A percentile compares a stretch with the other conserved stretches of the same genome.
phyloP scores from a whole-genome alignment of 495 filamentous ascomycete species.

The Astrocystis sublimbata region DNA sequence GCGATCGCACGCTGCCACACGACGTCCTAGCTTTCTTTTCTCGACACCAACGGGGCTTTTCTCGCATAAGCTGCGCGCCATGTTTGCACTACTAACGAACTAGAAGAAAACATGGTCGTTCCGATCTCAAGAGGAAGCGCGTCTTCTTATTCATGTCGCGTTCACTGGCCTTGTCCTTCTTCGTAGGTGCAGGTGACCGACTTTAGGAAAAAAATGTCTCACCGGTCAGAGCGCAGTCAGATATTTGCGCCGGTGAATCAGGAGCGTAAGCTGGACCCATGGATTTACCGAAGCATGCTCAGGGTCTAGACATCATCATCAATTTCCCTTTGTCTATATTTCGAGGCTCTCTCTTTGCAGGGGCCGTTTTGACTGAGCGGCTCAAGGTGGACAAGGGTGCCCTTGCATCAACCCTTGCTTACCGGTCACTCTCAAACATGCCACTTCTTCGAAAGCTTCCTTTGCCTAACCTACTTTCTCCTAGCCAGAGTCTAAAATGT shows the following conservation, averaged over 20 bases:
- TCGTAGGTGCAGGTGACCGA: conserved; percentile 14
- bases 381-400: conserved; percentile 15
- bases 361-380: conserved; percentile 8
- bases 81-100: neutral
- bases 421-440: conserved; percentile 16
- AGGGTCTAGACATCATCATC: conserved; percentile 8
- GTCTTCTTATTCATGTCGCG: conserved; percentile 11
- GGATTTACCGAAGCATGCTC: conserved; percentile 13
- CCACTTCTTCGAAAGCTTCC: neutral
- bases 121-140: neutral
- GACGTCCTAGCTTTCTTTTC: conserved; percentile 15
- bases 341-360: neutral
- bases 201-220: conserved; percentile 13
- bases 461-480: conserved; percentile 5
- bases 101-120: neutral
- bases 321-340: conserved; percentile 9
- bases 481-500: neutral
- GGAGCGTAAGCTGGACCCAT: conserved; percentile 13
- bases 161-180: neutral
- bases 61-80: conserved; percentile 7
- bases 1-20: conserved; percentile 15
- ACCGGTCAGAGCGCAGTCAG: conserved; percentile 18
- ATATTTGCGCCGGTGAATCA: conserved; percentile 21
- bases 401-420: conserved; percentile 19
- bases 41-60: conserved; percentile 4